These are phyloP conservation scores for Saccharomyces cerevisiae DNA, from an alignment of 805 yeast genomes.

Conservation along the genomic window DNA sequence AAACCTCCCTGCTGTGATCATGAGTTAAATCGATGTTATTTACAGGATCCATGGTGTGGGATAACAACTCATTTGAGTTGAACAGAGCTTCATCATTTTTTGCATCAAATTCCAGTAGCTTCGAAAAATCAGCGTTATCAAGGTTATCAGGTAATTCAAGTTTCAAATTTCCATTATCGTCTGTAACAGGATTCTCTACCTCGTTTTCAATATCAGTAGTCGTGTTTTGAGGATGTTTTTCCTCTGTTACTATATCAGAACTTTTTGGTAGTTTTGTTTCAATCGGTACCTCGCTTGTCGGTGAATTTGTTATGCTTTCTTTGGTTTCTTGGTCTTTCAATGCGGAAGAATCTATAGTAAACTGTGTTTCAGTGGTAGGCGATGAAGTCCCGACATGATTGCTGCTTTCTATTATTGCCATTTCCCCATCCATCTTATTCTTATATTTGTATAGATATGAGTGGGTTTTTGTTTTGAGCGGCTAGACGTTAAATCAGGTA, in stretches of 20 bases:
- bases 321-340: background rate
- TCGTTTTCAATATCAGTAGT: background rate
- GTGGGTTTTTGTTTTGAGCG: background rate
- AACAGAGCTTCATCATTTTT: conserved; percentile 27
- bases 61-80: conserved; percentile 12
- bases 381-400: background rate
- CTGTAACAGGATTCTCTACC: background rate
- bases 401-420: background rate
- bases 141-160: conserved; percentile 20
- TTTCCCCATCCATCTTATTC: background rate
- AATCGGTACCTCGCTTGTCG: background rate
- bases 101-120: conserved; percentile 26
- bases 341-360: background rate
- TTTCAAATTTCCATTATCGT: conserved; percentile 13
- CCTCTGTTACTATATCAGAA: background rate
- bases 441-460: background rate
- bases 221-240: background rate
- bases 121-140: conserved; percentile 26
- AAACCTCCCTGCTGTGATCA: background rate
- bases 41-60: conserved; percentile 2
- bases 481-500: background rate
- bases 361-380: background rate
- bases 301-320: background rate
- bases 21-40: conserved; percentile 7
- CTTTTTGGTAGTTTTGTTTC: background rate